Percentiles rank a stretch among this genome's conserved stretches.
These are phyloP conservation scores for Ascochyta pisi DNA, from an alignment of 2,329 filamentous ascomycete genomes.

Conservation along the genomic window DNA sequence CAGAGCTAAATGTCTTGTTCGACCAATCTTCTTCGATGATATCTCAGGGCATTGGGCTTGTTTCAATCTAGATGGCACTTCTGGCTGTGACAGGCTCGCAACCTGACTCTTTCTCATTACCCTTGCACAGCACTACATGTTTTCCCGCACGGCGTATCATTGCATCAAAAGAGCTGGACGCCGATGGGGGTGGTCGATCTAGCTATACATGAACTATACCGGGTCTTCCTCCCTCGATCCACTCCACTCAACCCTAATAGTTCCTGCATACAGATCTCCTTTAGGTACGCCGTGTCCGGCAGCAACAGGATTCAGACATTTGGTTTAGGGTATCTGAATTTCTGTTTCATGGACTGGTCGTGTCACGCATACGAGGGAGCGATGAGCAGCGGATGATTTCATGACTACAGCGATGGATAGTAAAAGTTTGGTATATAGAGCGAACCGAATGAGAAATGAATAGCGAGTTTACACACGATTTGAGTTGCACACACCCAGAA, in stretches of 20 bases:
- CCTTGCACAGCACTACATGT: conserved; percentile 26
- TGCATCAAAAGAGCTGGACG: conserved; percentile 36
- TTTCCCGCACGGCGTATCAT: conserved; percentile 38
- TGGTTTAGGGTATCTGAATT: not conserved
- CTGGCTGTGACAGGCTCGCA: conserved; percentile 20
- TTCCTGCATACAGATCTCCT: conserved; percentile 8
- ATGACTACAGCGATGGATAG: conserved; percentile 14
- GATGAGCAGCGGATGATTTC: conserved; percentile 10
- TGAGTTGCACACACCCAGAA: too few relatives aligned
- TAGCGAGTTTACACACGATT: not conserved
- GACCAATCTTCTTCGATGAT: conserved; percentile 30
- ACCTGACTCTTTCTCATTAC: conserved; percentile 22
- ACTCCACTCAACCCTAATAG: conserved; percentile 20
- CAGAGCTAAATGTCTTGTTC: conserved; percentile 46
- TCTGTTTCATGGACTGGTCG: not conserved
- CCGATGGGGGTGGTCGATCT: conserved; percentile 29
- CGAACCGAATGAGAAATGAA: conserved; percentile 16
- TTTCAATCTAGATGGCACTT: conserved; percentile 40
- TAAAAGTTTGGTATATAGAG: conserved; percentile 20
- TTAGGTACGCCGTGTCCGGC: not conserved
- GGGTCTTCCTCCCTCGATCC: conserved; percentile 24
- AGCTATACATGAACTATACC: conserved; percentile 36
- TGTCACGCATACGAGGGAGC: not conserved
- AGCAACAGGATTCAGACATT: not conserved
- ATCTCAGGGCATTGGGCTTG: conserved; percentile 29